Evolutionary conservation across 1,284 basidiomycete genomes (phyloP).

Genomic region (Sporisorium sorghi): DNA sequence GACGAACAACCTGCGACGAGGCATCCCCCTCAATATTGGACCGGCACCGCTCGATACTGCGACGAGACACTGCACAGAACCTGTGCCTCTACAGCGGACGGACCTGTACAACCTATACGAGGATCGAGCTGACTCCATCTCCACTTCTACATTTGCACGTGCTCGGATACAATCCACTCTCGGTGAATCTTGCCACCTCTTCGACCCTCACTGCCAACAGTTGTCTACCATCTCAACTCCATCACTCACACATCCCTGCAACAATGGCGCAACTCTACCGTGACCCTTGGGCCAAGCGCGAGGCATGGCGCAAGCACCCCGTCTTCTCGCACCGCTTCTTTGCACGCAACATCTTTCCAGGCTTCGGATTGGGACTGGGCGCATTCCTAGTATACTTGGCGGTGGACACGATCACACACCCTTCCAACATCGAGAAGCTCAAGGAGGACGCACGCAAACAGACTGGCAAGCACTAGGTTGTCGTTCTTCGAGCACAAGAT

Average conservation of each 20-base stretch:
- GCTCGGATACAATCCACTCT: not conserved
- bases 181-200: not conserved
- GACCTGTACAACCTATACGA: not conserved
- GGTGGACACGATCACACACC: conserved; percentile 59
- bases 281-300: conserved; percentile 68
- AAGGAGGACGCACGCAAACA: conserved; percentile 63
- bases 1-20: not conserved
- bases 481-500: not conserved
- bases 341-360: conserved; percentile 66
- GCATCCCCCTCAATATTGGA: not conserved
- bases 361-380: conserved; percentile 61
- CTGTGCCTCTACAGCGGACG: not conserved
- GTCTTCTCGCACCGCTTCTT: conserved; percentile 67
- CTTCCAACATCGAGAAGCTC: conserved; percentile 65
- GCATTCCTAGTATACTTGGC: conserved; percentile 62
- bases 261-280: conserved; percentile 62
- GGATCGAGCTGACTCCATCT: not conserved
- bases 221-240: not conserved
- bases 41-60: not conserved
- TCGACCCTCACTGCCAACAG: not conserved
- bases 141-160: not conserved
- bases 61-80: not conserved
- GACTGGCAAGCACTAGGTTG: conserved; percentile 32
- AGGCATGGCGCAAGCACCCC: conserved; percentile 69
- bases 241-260: conserved; percentile 1